Percentiles rank a stretch among this genome's conserved stretches.
Conservation (phyloP, 1,284 basidiomycete species). For the Cutaneotrichosporon mucoides region DNA sequence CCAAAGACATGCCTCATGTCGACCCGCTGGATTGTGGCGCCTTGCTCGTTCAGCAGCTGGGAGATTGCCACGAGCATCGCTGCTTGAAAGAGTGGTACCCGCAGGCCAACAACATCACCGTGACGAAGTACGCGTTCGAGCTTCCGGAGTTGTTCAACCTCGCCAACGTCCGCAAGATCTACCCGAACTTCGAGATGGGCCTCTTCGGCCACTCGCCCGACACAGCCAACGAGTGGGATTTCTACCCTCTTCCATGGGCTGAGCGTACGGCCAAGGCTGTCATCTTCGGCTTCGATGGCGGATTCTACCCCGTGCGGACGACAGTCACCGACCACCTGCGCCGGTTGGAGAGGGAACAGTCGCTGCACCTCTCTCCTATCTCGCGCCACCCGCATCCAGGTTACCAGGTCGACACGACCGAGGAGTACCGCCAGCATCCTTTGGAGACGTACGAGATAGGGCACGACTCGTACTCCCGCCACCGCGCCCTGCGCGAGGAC, state of each 20-base stretch:
- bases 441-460: constrained; percentile 41
- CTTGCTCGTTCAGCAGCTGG: constrained; percentile 47
- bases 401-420: constrained; percentile 34
- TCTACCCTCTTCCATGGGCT: constrained; percentile 41
- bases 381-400: constrained; percentile 42
- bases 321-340: constrained; percentile 33
- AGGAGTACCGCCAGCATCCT: constrained; percentile 27
- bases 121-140: constrained; percentile 50
- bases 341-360: constrained; percentile 4
- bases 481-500: constrained; percentile 36
- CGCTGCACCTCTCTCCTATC: constrained; percentile 19
- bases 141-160: constrained; percentile 46
- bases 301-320: constrained; percentile 48
- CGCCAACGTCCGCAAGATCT: constrained; percentile 31
- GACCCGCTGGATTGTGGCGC: constrained; percentile 46
- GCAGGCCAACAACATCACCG: constrained; percentile 46
- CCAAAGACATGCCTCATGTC: constrained; percentile 38
- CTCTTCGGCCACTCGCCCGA: constrained; percentile 49
- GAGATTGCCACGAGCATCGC: constrained; percentile 43
- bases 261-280: constrained; percentile 37
- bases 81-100: constrained; percentile 49
- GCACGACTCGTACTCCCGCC: constrained; percentile 37
- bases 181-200: constrained; percentile 41
- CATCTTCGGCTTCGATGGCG: constrained; percentile 47
- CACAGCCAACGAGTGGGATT: constrained; percentile 49